phyloP scores from a whole-genome alignment of 805 yeast genomes.

The Candida lessepsii region DNA sequence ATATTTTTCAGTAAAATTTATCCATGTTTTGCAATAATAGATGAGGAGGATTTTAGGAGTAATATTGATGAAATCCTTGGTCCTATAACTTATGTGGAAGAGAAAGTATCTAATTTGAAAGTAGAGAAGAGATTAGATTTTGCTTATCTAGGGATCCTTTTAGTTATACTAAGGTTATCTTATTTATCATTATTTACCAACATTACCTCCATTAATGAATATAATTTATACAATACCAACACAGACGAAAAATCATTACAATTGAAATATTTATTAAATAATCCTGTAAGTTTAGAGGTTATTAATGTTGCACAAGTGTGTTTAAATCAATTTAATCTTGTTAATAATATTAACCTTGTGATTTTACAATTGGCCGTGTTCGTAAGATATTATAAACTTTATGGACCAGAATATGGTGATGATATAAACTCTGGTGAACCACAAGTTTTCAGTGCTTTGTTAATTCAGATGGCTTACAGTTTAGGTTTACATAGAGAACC shows the following conservation, averaged over 20 bases:
- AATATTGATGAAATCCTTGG: constrained; percentile 47
- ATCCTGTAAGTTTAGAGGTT: constrained; percentile 34
- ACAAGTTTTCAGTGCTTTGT: constrained; percentile 47
- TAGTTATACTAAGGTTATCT: constrained; percentile 32
- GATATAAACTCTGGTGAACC: constrained; percentile 57
- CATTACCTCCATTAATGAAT: constrained; percentile 5
- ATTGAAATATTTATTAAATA: constrained; percentile 25
- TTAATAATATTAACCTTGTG: constrained; percentile 33
- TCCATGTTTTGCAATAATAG: constrained; percentile 64
- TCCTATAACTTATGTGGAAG: constrained; percentile 2
- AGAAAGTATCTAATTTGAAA: constrained; percentile 9
- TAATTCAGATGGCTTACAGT: constrained; percentile 38
- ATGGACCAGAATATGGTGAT: constrained; percentile 56
- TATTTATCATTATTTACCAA: constrained; percentile 38
- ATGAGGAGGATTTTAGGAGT: constrained; percentile 48
- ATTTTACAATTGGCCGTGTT: constrained; percentile 54
- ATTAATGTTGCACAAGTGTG: constrained; percentile 34
- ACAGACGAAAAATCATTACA: constrained; percentile 18
- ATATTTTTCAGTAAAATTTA: constrained; percentile 59
- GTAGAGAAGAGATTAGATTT: constrained; percentile 32
- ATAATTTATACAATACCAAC: constrained; percentile 1
- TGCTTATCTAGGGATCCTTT: constrained; percentile 31
- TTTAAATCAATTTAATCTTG: constrained; percentile 31
- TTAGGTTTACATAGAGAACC: constrained; percentile 43
- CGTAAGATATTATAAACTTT: constrained; percentile 48